phyloP scores from a whole-genome alignment of 352 stramenopile species.

The Phytopythium mirpurense region DNA sequence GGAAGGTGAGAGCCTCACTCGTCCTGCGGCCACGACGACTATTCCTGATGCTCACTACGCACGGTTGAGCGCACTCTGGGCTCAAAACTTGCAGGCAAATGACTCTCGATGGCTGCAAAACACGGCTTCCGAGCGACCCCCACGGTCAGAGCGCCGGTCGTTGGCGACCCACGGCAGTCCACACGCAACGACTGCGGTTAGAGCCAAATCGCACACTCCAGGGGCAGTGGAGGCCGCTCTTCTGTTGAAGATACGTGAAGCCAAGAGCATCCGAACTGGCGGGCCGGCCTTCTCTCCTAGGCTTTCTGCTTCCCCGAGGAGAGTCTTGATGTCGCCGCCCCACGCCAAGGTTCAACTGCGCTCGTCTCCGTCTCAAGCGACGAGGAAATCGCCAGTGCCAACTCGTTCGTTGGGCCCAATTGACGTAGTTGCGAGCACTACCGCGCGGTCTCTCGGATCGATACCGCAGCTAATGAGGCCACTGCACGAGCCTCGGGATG shows the following conservation, averaged over 20 bases:
- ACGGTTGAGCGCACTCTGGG: neutral
- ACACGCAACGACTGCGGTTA: neutral
- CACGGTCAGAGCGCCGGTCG: neutral
- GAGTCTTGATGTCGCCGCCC: neutral
- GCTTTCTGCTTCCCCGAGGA: neutral
- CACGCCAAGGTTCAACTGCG: neutral
- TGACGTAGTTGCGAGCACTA: neutral
- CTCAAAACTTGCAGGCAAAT: neutral
- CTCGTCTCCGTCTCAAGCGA: too few species aligned
- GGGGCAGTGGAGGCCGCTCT: slow-evolving; percentile 18
- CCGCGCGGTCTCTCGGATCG: neutral
- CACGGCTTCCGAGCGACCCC: neutral
- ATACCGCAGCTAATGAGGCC: too few species aligned
- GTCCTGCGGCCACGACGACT: too few species aligned
- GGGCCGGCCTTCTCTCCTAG: neutral
- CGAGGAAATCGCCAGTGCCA: neutral
- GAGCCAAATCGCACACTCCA: neutral
- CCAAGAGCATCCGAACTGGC: slow-evolving; percentile 18
- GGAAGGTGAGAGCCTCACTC: slow-evolving; percentile 18
- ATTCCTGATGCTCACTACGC: too few species aligned
- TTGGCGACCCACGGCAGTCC: neutral
- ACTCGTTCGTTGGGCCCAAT: neutral
- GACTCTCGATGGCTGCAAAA: neutral
- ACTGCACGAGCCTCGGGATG: neutral
- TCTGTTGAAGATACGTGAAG: slow-evolving; percentile 32